Base-by-base conservation (phyloP, 164 flowering plant genomes). In the Chimonanthus salicifolius region DNA sequence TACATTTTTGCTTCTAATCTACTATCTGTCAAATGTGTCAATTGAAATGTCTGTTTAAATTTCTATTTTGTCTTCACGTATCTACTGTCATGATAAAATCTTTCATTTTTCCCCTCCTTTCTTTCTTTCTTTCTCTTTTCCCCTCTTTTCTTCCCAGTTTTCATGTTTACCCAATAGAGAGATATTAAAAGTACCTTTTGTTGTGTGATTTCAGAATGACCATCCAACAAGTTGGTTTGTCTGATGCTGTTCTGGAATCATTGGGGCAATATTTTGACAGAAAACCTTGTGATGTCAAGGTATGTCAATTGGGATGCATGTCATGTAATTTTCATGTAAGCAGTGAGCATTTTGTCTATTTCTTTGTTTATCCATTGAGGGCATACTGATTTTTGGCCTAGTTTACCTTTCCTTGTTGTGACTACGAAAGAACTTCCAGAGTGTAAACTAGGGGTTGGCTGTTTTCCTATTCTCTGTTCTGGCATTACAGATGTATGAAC, bases 401-500 rank as follows among this genome's bases (percentile, higher is more conserved):
- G 33, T 71, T 71, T 67, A 33, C 65, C 71, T 66, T 64, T 71
- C 65, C 72, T 67, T 78, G 33, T 62, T 76, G 68, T 67, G 47
- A 33, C 46, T 83, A 78, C 78, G 58, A 77, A 65, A 67, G 73
- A 81, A 82, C 15, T 64, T 73, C 63, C 49, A 21, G 20, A 70
- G 51, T 81, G 83, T 79, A 80, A 86, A 84, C 88, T 84, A 80
- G 85, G 85, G 87, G 89, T 89, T 89, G 84, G 92, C 91, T 64
- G 84, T 83, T 88, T 85, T 90, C 94, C 90, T 89, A 83, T 90
- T 81, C 77, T 86, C 86, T 85, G 46, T 88, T 87, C 90, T 89
- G 85, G 86, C 86, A 87, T 88, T 87, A 92, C 97, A 88, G 86
- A 90, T 88, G 88, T 87, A 86, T 92, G 94, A 95, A 87, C 87